Percentiles rank a stretch among this genome's conserved stretches.
phyloP scores from a whole-genome alignment of 768 basidiomycete species.

The Mycena rebaudengoi region DNA sequence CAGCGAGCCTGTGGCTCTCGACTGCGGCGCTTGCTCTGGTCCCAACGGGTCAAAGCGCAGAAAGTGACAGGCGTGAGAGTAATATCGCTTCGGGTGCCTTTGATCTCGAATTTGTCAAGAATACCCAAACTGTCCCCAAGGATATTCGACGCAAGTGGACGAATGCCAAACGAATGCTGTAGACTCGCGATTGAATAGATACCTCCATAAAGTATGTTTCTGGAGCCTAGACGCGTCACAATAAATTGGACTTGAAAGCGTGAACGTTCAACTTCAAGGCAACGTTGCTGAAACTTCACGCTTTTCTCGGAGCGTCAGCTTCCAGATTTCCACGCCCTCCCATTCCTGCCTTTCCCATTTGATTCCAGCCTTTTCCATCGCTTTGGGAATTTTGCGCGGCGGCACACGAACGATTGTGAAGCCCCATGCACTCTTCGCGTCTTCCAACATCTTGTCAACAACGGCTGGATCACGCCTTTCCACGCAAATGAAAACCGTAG shows the following conservation, averaged over 20 bases:
- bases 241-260: neutral
- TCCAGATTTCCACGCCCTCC: slow-evolving; percentile 88
- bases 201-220: no score
- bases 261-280: neutral
- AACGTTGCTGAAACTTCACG: neutral
- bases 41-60: no score
- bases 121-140: no score
- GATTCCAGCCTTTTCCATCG: slow-evolving; percentile 63
- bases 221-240: neutral
- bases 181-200: neutral
- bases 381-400: slow-evolving; percentile 64
- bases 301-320: slow-evolving; percentile 48
- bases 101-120: no score
- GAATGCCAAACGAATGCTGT: no score
- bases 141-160: no score
- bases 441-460: slow-evolving; percentile 63
- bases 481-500: slow-evolving; percentile 69
- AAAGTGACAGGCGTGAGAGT: no score
- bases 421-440: slow-evolving; percentile 63
- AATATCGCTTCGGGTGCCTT: no score
- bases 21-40: no score
- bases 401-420: slow-evolving; percentile 69
- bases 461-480: slow-evolving; percentile 81
- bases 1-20: no score
- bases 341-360: slow-evolving; percentile 76